A percentile compares a stretch with the other conserved stretches of the same genome.
These are phyloP conservation scores for Hemileccinum rubropunctum DNA, from an alignment of 768 basidiomycete genomes.

Conservation along the genomic window DNA sequence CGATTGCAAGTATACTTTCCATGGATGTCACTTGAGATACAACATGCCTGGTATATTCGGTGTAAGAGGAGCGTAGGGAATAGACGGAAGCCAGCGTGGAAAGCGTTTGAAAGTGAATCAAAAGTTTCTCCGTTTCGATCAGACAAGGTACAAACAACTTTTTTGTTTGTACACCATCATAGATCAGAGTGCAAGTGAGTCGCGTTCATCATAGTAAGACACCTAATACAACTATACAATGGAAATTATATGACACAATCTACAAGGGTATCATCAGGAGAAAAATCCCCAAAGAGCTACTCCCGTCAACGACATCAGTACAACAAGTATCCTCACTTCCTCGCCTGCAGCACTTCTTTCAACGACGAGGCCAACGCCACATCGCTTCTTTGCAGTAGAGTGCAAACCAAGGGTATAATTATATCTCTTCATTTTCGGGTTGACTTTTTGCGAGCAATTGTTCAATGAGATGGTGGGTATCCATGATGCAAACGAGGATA, in stretches of 20 bases:
- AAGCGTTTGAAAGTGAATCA: neutral
- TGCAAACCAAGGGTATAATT: conserved; percentile 25
- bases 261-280: conserved; percentile 10
- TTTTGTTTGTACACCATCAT: conserved; percentile 13
- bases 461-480: conserved; percentile 4
- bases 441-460: conserved; percentile 29
- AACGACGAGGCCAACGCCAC: conserved; percentile 43
- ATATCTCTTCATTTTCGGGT: conserved; percentile 25
- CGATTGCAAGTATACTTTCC: conserved; percentile 71
- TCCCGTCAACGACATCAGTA: conserved; percentile 27
- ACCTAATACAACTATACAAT: neutral
- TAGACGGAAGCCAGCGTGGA: conserved; percentile 30
- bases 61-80: conserved; percentile 26
- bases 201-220: too few relatives aligned
- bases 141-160: conserved; percentile 17
- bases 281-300: conserved; percentile 33
- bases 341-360: conserved; percentile 67
- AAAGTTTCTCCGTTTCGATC: conserved; percentile 1
- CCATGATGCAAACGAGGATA: conserved; percentile 28
- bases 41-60: conserved; percentile 25
- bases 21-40: conserved; percentile 39
- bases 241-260: neutral
- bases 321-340: conserved; percentile 43
- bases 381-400: conserved; percentile 38
- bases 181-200: too few relatives aligned